These are phyloP conservation scores for Aquilaria agallochum DNA, from an alignment of 441 rosid species.

Conservation along the genomic window DNA sequence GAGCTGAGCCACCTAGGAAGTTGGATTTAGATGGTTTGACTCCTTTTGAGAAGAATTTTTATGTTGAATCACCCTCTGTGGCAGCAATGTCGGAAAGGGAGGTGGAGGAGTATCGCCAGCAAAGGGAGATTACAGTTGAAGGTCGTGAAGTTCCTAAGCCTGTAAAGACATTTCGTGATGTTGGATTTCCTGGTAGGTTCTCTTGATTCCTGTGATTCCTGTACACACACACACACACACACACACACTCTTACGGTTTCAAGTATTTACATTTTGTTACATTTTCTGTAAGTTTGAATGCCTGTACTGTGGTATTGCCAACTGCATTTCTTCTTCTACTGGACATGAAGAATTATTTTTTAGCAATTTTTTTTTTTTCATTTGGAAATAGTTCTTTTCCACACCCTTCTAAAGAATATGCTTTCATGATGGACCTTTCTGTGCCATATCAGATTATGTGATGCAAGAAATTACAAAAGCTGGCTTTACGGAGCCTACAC, in stretches of 20 bases:
- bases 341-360: background rate
- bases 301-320: no score
- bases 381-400: background rate
- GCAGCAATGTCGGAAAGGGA: constrained; percentile 79
- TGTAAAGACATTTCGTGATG: constrained; percentile 62
- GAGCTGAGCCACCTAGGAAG: constrained; percentile 52
- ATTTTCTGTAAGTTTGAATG: background rate
- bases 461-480: constrained; percentile 86
- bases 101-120: constrained; percentile 70
- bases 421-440: constrained; percentile 11
- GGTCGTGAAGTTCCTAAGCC: constrained; percentile 93
- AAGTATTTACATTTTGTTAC: background rate
- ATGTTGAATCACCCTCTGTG: constrained; percentile 64
- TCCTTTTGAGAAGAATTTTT: constrained; percentile 93
- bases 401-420: constrained; percentile 4
- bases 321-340: background rate
- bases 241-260: no score
- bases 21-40: constrained; percentile 84
- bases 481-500: constrained; percentile 89
- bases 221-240: no score
- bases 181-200: constrained; percentile 82
- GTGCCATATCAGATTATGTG: constrained; percentile 64
- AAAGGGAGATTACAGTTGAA: constrained; percentile 81
- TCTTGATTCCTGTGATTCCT: constrained; percentile 4
- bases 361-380: background rate